These are phyloP conservation scores for Cyclocybe cylindracea DNA, from an alignment of 768 basidiomycete genomes.

Conservation along the genomic window DNA sequence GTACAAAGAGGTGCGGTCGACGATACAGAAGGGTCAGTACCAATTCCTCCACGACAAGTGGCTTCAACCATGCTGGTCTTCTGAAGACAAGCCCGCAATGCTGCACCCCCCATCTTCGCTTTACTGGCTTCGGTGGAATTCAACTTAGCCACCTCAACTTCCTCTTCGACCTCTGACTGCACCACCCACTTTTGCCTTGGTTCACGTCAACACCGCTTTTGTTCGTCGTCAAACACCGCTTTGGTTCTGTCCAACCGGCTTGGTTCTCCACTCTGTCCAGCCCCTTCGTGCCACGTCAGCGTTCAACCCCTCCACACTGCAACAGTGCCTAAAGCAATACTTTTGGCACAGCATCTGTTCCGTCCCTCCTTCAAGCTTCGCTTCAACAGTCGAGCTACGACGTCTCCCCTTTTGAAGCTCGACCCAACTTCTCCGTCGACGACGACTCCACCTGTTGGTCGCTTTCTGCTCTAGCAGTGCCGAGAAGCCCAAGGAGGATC, in stretches of 20 bases:
- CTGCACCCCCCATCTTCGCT: constrained; percentile 36
- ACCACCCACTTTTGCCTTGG: neutral
- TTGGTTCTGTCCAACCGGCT: constrained; percentile 9
- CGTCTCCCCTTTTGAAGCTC: constrained; percentile 8
- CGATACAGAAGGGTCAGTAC: constrained; percentile 50
- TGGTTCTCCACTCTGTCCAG: constrained; percentile 17
- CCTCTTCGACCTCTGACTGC: neutral
- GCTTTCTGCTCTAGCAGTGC: neutral
- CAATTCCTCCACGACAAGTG: constrained; percentile 31
- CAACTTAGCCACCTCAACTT: neutral
- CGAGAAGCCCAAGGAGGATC: too few species aligned
- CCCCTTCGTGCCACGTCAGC: neutral
- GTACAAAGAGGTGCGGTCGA: constrained; percentile 58
- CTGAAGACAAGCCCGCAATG: constrained; percentile 14
- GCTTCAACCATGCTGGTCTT: constrained; percentile 4
- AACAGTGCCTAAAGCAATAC: constrained; percentile 3
- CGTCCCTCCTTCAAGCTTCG: constrained; percentile 10
- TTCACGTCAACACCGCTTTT: constrained; percentile 1
- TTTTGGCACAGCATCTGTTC: neutral
- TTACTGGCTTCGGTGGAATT: constrained; percentile 12
- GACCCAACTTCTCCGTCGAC: constrained; percentile 9
- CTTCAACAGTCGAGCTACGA: constrained; percentile 3
- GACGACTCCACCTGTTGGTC: constrained; percentile 3
- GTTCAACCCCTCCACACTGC: constrained; percentile 6
- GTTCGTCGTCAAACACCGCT: neutral